Evolutionary conservation across 116 monocot genomes (phyloP).

Genomic region (Iris pallida): DNA sequence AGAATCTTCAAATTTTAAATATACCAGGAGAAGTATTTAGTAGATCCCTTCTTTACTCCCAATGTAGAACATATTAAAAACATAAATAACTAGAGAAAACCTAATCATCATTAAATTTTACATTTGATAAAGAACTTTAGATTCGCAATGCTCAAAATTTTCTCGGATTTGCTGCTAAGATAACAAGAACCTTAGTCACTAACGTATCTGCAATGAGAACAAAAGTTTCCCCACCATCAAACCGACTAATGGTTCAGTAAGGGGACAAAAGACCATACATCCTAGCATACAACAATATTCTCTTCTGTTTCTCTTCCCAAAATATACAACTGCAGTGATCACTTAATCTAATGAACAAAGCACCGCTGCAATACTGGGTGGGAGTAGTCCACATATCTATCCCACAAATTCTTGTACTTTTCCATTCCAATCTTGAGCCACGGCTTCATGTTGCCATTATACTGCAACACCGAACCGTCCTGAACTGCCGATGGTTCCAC

Average conservation of each 20-base stretch:
- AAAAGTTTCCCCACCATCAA: background rate
- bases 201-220: background rate
- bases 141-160: no score
- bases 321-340: background rate
- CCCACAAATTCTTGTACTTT: constrained; percentile 64
- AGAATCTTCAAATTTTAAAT: no score
- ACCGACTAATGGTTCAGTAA: background rate
- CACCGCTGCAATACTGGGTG: constrained; percentile 65
- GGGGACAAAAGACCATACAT: background rate
- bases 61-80: no score
- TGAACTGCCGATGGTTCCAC: constrained; percentile 39
- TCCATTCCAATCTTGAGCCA: constrained; percentile 79
- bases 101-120: no score
- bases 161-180: background rate
- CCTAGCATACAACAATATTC: background rate
- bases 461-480: constrained; percentile 59
- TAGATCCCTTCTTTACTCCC: no score
- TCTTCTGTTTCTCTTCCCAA: no score
- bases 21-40: no score
- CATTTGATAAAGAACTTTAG: no score
- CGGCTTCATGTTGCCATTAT: constrained; percentile 78
- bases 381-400: constrained; percentile 58
- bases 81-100: no score
- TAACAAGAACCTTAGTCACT: background rate
- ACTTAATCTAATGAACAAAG: constrained; percentile 18